These are phyloP conservation scores for Rhinocladiella mackenziei DNA, from an alignment of 2,329 filamentous ascomycete species.

Conservation along the genomic window DNA sequence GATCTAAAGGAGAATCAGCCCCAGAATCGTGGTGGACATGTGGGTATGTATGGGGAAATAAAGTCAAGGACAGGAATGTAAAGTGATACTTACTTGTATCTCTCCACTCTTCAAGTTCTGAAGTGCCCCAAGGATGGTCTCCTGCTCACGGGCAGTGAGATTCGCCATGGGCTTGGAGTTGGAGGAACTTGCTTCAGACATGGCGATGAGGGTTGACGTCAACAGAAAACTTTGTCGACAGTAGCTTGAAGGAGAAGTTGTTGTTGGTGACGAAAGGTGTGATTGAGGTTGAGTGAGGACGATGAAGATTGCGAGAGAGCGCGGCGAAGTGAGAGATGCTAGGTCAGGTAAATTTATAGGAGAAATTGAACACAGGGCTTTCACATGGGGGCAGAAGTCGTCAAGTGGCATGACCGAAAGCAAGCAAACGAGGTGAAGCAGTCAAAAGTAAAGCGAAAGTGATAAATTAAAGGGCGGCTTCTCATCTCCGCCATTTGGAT, in stretches of 20 bases:
- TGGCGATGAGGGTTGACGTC: too few species aligned
- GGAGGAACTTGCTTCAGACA: slow-evolving; percentile 7
- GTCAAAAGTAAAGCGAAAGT: neutral
- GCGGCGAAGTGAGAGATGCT: neutral
- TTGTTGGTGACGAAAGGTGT: too few species aligned
- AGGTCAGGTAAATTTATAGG: neutral
- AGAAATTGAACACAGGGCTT: neutral
- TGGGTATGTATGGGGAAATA: too few species aligned
- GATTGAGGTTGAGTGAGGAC: neutral
- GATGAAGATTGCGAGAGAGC: neutral
- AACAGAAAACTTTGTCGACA: too few species aligned
- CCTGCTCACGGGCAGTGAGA: slow-evolving; percentile 29
- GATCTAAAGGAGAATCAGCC: slow-evolving; percentile 17
- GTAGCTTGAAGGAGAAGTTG: too few species aligned
- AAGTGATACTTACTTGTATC: slow-evolving; percentile 11
- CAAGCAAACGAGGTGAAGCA: too few species aligned
- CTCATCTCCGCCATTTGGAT: slow-evolving; percentile 25
- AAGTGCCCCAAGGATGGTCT: slow-evolving; percentile 26
- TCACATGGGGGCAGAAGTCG: too few species aligned
- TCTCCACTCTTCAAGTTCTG: slow-evolving; percentile 19
- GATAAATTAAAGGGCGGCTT: neutral
- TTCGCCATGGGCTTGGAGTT: neutral
- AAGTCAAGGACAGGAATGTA: neutral
- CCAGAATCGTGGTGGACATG: too few species aligned
- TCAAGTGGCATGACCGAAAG: too few species aligned